A percentile compares a stretch with the other conserved stretches of the same genome.
phyloP scores from a whole-genome alignment of 1,284 basidiomycete genomes.

The Meira nashicola region DNA sequence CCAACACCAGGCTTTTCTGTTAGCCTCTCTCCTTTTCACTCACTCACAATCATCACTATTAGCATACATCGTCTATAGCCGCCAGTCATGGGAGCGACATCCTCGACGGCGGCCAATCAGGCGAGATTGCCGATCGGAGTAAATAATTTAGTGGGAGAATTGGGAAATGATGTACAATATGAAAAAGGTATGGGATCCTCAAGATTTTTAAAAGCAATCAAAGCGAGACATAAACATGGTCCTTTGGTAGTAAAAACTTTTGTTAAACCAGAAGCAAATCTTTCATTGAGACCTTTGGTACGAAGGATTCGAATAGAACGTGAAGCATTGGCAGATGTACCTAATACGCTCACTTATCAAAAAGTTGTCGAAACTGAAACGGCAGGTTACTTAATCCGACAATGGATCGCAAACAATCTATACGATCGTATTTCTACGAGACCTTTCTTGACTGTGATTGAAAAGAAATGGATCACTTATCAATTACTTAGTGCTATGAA shows the following conservation, averaged over 20 bases:
- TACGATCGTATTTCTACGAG: conserved; percentile 99
- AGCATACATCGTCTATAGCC: neutral
- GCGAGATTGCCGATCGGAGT: conserved; percentile 21
- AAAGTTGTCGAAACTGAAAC: conserved; percentile 90
- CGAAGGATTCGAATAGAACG: conserved; percentile 70
- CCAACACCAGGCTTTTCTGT: too few species aligned
- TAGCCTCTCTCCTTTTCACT: too few species aligned
- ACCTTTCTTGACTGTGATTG: conserved; percentile 81
- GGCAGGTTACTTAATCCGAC: conserved; percentile 88
- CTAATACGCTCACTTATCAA: conserved; percentile 85
- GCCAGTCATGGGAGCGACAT: conserved; percentile 5
- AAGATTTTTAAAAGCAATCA: conserved; percentile 87
- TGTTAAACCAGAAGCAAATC: conserved; percentile 71
- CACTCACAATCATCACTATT: too few species aligned
- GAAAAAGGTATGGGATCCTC: conserved; percentile 67
- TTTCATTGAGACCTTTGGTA: conserved; percentile 66
- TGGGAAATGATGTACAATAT: conserved; percentile 45
- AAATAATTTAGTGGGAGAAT: conserved; percentile 38
- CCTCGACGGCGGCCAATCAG: conserved; percentile 8
- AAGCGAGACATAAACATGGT: conserved; percentile 68
- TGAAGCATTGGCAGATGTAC: conserved; percentile 75
- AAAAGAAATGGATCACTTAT: conserved; percentile 98
- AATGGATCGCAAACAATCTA: conserved; percentile 89
- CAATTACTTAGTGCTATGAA: conserved; percentile 81
- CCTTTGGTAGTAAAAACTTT: conserved; percentile 74